Base-by-base conservation (phyloP, 2,329 filamentous ascomycete genomes). In the Cladophialophora bantiana region DNA sequence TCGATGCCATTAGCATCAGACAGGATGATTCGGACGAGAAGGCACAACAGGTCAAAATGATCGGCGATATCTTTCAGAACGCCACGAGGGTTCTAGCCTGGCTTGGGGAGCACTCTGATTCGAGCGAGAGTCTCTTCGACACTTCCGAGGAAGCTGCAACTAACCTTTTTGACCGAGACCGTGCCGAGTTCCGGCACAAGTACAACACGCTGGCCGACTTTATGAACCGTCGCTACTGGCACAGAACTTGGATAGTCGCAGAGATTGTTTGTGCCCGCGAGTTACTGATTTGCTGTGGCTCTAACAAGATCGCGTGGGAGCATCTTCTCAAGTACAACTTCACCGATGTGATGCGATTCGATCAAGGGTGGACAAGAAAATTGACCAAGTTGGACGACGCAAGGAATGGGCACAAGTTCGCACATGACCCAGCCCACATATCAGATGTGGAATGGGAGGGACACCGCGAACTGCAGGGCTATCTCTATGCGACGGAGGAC, bases 291-390 rank as follows among this genome's bases (percentile, higher is more conserved):
- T 55, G 53, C 53, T 55, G 53, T 12, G 53, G 31, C 7, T 13
- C 53, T 7, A 31, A 55, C 53, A 12, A 13, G 35, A 55, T 55
- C 32, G 18, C 53, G 31, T 55, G 53, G 53, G 12, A 4, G 2
- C 53, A 55, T 36, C 53, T 55, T 12, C 53, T 55, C 12, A 36
- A 35, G 31, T 55, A 55, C 13, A 55, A 35, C 3, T 55, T 55
- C 53, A 55, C 53, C 53, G 53, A 55, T 26, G 53, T 55, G 31
- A 55, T 55, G 53, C 53, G 53, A 26, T 55, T 55, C 53, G 53
- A 55, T 12, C 32, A 55, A 26, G 53, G 53, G 15, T 55, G 53
- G 53, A 34, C 31, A 31, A 55, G 53, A 7, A 55, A 36, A n/a
- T 18, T 55, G n/a, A 55, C 53, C 53, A 55, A 55, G 53, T 9